Evolutionary conservation across 768 basidiomycete species (phyloP), one percentile per base, ranked within the genome.

Genomic region (Artomyces pyxidatus): DNA sequence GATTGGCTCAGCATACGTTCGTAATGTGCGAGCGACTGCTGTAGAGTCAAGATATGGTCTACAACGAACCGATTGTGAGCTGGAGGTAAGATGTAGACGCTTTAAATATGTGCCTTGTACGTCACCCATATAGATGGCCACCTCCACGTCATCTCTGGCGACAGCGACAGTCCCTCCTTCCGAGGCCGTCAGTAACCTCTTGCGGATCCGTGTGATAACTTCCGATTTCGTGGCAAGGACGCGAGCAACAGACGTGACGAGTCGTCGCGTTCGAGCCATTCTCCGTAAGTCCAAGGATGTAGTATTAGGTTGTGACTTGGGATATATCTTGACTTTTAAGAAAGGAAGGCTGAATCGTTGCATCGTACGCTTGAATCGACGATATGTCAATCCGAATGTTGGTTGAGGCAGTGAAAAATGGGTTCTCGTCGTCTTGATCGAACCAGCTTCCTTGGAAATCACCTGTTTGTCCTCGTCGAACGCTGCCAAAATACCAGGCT

Each of bases 1-100:
- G 87, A 86, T 56, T 94, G 84, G 54, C 84, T 83, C 42, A 97
- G 72, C 68, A 92, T 85, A 26, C 85, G 84, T 61, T 97, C 92
- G 66, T 88, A 90, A 65, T 95, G 86, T 10, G 69, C 74, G 49
- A 97, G 74, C 1, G 88, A 78, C 58, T 89, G 85, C 59, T 94
- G 89, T 48, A 97, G 69, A 3, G 88, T 82, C 21, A 93, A 64
- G 56, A 96, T 91, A 62, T 97, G 94, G 65, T 97, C 93, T 93
- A 42, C 16, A 48, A 26, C 37, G 17, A 25, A 45, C 2, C 16
- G n/a, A 22, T 42, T 2, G 17, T 53, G 30, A 49, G 49, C 56
- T 41, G 22, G 9, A 14, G 4, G 38, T 38, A 17, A 45, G 22
- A 4, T 23, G 26, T 25, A 26, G 5, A 16, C 11, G 27, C n/a